Percentiles rank a stretch among this genome's conserved stretches.
phyloP scores from a whole-genome alignment of 2,329 filamentous ascomycete genomes.

The Teratosphaeria viscida region DNA sequence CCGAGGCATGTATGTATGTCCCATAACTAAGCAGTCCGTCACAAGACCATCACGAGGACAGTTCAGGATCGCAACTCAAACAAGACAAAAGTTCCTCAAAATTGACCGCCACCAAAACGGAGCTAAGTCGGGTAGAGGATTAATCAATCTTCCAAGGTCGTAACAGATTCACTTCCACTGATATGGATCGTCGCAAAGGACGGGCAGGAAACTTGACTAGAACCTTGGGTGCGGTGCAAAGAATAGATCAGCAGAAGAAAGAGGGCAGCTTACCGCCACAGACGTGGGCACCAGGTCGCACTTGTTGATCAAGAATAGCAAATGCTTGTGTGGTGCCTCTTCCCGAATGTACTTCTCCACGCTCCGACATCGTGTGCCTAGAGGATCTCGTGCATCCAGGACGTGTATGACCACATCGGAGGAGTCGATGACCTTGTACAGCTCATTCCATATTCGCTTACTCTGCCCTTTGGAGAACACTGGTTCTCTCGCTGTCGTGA shows the following conservation, averaged over 20 bases:
- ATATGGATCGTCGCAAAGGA: constrained; percentile 21
- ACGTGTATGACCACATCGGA: constrained; percentile 96
- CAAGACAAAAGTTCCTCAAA: constrained; percentile 65
- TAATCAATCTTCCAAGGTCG: constrained; percentile 93
- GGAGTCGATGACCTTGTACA: constrained; percentile 85
- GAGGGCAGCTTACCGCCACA: constrained; percentile 70
- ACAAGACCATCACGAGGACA: constrained; percentile 49
- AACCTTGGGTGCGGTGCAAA: constrained; percentile 56
- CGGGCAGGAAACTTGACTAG: constrained; percentile 77
- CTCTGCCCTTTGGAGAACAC: constrained; percentile 93
- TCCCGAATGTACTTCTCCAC: constrained; percentile 89
- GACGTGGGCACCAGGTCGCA: constrained; percentile 85
- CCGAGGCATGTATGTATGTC: constrained; percentile 59
- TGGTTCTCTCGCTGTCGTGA: constrained; percentile 45
- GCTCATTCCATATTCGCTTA: constrained; percentile 94
- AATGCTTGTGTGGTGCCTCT: constrained; percentile 91
- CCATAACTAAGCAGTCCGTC: constrained; percentile 98
- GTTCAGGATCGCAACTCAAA: constrained; percentile 94
- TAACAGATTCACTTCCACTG: constrained; percentile 89
- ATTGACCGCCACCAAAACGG: constrained; percentile 79
- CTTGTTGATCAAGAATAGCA: constrained; percentile 84
- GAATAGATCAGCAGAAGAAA: neutral
- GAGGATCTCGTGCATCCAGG: constrained; percentile 76
- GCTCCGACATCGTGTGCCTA: constrained; percentile 80
- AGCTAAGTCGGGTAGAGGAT: constrained; percentile 56